Evolutionary conservation across 257 asterid genomes (phyloP).

Genomic region (Fraxinus anomala): DNA sequence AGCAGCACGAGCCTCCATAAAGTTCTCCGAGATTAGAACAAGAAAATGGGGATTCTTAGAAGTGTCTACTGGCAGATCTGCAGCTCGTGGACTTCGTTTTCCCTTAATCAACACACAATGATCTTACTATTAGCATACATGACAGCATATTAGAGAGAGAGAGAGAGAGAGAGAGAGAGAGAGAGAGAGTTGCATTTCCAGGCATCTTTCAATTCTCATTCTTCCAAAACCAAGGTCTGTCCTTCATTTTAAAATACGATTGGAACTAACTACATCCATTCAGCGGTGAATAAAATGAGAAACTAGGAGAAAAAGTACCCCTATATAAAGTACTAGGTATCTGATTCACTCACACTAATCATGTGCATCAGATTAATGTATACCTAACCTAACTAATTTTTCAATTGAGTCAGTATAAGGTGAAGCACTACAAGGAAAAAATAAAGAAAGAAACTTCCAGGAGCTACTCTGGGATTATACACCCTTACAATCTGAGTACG

Average conservation of each 20-base stretch:
- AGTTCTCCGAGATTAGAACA: conserved; percentile 79
- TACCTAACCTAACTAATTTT: too few species aligned
- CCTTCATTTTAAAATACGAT: background rate
- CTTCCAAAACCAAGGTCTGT: background rate
- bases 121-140: conserved; percentile 24
- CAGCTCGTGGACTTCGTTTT: conserved; percentile 65
- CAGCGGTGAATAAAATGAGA: background rate
- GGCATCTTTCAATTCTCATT: background rate
- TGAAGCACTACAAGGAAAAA: too few species aligned
- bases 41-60: conserved; percentile 80
- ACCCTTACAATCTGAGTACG: background rate
- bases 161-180: conserved; percentile 2
- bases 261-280: background rate
- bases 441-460: too few species aligned
- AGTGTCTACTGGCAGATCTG: conserved; percentile 67
- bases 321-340: too few species aligned
- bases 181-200: background rate
- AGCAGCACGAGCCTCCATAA: conserved; percentile 75
- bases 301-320: background rate
- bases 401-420: too few species aligned
- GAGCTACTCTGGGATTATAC: too few species aligned
- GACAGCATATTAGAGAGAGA: conserved; percentile 16
- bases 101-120: conserved; percentile 52
- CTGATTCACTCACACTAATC: too few species aligned
- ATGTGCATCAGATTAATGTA: too few species aligned